Conservation (phyloP, 306 rosid genomes). For the Sindora glabra region DNA sequence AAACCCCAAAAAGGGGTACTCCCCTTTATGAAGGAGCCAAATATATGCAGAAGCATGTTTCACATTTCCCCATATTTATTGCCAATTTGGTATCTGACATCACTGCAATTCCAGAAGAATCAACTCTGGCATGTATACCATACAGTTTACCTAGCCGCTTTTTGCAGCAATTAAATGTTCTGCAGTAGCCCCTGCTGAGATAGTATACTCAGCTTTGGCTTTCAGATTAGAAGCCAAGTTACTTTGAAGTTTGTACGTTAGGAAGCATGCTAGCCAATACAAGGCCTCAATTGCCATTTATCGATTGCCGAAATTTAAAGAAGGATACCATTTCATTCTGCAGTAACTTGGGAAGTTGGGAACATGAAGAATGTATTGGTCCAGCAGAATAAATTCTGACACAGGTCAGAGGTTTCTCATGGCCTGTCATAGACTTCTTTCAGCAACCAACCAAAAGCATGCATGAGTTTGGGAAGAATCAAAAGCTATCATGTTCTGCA, state of each 20-base stretch:
- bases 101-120: background rate
- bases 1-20: background rate
- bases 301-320: background rate
- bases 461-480: background rate
- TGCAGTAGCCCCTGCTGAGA: background rate
- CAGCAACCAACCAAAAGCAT: background rate
- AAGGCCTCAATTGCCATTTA: constrained; percentile 8
- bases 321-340: background rate
- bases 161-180: constrained; percentile 9
- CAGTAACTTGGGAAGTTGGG: background rate
- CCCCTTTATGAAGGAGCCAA: background rate
- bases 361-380: background rate
- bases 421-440: background rate
- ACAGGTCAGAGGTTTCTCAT: background rate
- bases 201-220: background rate
- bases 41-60: background rate
- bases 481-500: background rate
- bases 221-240: constrained; percentile 2
- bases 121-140: background rate
- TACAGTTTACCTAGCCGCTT: background rate
- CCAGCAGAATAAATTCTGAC: background rate
- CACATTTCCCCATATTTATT: background rate
- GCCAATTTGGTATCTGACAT: background rate
- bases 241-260: background rate
- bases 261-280: background rate